phyloP scores from a whole-genome alignment of 2,329 filamentous ascomycete species.

The Paracorniculantispora psalliotae region DNA sequence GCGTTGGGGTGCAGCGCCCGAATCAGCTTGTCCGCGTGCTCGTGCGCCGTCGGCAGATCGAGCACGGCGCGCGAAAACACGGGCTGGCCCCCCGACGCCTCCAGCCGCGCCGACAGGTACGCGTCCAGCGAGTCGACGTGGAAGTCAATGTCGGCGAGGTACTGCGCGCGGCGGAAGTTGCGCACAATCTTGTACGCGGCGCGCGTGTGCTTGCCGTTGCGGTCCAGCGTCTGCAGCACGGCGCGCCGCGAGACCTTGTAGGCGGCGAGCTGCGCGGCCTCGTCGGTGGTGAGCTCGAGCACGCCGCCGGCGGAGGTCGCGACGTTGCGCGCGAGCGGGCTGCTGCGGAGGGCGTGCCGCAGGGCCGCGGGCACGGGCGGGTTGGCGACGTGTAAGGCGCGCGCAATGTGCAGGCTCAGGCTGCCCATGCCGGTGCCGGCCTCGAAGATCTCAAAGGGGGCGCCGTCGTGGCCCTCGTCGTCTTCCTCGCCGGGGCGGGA shows the following conservation, averaged over 20 bases:
- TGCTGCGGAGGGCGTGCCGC: constrained; percentile 21
- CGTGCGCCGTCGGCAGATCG: constrained; percentile 63
- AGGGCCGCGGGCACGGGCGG: constrained; percentile 33
- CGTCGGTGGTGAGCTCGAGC: constrained; percentile 21
- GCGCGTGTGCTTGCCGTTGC: constrained; percentile 54
- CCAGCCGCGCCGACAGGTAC: constrained; percentile 54
- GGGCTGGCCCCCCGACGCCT: constrained; percentile 37
- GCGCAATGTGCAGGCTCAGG: constrained; percentile 68
- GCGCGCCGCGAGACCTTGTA: constrained; percentile 55
- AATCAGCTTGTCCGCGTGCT: constrained; percentile 40
- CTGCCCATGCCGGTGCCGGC: constrained; percentile 82
- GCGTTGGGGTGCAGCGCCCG: constrained; percentile 60
- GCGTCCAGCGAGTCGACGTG: constrained; percentile 61
- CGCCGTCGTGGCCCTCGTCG: constrained; percentile 22
- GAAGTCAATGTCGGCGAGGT: constrained; percentile 67
- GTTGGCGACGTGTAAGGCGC: constrained; percentile 72
- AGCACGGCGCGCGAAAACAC: constrained; percentile 70
- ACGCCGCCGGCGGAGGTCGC: constrained; percentile 14
- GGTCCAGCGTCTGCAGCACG: constrained; percentile 71
- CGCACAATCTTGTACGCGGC: constrained; percentile 61
- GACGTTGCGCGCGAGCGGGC: constrained; percentile 18
- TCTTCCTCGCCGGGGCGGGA: constrained; percentile 32
- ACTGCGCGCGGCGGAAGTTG: constrained; percentile 65
- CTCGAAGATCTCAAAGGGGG: constrained; percentile 69
- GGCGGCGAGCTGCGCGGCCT: constrained; percentile 31